A percentile compares a stretch with the other conserved stretches of the same genome.
These are phyloP conservation scores for Solanum pennellii DNA, from an alignment of 257 asterid genomes.

Conservation along the genomic window DNA sequence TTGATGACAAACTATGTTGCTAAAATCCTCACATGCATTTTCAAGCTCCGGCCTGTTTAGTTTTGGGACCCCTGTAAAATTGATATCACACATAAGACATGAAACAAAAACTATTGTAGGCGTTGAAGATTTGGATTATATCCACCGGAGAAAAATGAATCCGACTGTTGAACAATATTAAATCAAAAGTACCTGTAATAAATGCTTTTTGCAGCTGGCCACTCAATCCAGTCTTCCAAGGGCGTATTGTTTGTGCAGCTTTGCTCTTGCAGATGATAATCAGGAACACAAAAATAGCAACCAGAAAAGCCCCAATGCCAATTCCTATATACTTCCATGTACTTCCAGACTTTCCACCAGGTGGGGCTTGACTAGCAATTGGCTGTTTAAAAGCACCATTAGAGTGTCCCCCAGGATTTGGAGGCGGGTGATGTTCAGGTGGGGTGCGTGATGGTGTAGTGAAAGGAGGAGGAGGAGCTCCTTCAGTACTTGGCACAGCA, in stretches of 20 bases:
- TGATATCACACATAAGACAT: background rate
- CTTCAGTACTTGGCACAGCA: conserved; percentile 41
- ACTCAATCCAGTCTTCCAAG: conserved; percentile 93
- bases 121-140: background rate
- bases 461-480: conserved; percentile 16
- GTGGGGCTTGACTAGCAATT: conserved; percentile 4
- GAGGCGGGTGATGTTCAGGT: conserved; percentile 7
- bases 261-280: conserved; percentile 40
- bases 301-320: conserved; percentile 20
- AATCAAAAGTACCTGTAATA: conserved; percentile 48
- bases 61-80: conserved; percentile 27
- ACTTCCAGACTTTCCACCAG: conserved; percentile 7
- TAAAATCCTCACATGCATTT: conserved; percentile 90
- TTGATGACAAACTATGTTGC: conserved; percentile 68
- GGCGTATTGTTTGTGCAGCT: conserved; percentile 49
- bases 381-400: conserved; percentile 8
- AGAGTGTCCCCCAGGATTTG: conserved; percentile 1
- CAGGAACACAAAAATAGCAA: conserved; percentile 18
- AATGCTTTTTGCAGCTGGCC: conserved; percentile 94
- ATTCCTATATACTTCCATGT: conserved; percentile 42
- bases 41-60: conserved; percentile 52
- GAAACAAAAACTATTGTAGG: background rate
- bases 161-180: background rate
- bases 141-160: background rate
- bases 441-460: conserved; percentile 3